Base-by-base conservation (phyloP, 345 rosid genomes). In the Populus simonii region DNA sequence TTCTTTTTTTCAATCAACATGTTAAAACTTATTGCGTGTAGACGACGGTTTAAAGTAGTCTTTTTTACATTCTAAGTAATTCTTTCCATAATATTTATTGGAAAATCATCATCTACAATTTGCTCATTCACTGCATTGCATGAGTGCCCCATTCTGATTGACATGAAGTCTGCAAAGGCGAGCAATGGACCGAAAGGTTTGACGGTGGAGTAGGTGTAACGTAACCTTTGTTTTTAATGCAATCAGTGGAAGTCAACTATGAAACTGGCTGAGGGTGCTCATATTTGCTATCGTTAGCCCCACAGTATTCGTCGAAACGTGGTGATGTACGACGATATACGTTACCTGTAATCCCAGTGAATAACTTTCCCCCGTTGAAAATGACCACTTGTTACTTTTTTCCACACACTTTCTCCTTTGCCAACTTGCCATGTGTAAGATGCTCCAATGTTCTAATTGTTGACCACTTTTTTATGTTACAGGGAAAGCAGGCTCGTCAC, bases 401-500 rank as follows among this genome's bases (percentile, higher is more conserved):
- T 41, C 12, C 12, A 41, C 45, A 10, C 45, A 2, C 45, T 41
- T 41, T 41, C 45, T 41, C 45, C 45, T 8, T 41, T 3, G 45
- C 45, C 45, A 41, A 0, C 13, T 10, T 10, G 45, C 13, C 45
- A 41, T 12, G 45, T 41, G 45, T 41, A 41, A 41, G 45, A 41
- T 41, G 45, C 13, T 41, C 12, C 45, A 41, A 10, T 41, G 15
- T 45, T 45, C 51, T 45, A 3, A 18, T 53, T 53, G 1, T 20
- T 1, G 31, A 55, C 38, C 36, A 2, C n/a, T 27, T 67, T 35
- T 33, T 33, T 45, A 66, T 68, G 38, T 36, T 75, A 22, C 79
- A 96, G 99, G 94, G 81, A 96, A 91, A 84, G 90, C 88, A 31
- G 96, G 97, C 68, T 89, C 99, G 11, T 96, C 96, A 0, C 92